Evolutionary conservation across 2,329 filamentous ascomycete genomes (phyloP), one percentile per base, ranked within the genome.

Genomic region (Pseudogymnoascus destructans): DNA sequence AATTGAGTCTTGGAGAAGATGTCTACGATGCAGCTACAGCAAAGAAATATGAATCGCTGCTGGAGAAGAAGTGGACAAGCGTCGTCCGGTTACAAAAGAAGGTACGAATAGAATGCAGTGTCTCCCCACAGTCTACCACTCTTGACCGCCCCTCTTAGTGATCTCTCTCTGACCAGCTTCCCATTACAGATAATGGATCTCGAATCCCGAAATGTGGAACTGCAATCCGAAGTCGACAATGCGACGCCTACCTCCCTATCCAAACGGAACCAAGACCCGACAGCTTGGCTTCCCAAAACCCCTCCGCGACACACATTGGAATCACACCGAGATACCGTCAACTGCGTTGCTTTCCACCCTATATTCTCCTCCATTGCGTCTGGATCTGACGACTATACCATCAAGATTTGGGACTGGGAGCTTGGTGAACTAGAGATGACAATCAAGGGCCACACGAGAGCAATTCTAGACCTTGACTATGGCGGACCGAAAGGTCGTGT

Each of bases 11-110:
- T 3, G 79, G 83, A 57, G 81, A 87, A 64, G 77, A 74, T 35
- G 73, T 74, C 54, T 91, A 95, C 66, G 89, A 95, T 69, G 78
- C 87, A 62, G 79, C 81, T 15, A 95, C 89, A 17, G 80, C 85
- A 57, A 95, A 95, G 76, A 95, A 95, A 74, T 97, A 96, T 74
- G 90, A 95, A 73, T 87, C 88, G 1, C 73, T 97, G 25, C 74
- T 97, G 64, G 92, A 97, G 78, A 96, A 95, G 80, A 97, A 97
- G 77, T 97, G 92, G 92, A 97, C 92, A 17, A 93, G 89, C 67
- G 87, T 97, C 25, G 90, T 96, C 67, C 81, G 92, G 61, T 73
- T 97, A 71, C 92, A 97, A 74, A 96, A 95, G 73, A 97, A 95
- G 87, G 89, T 87, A 73, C 56, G 72, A 54, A 63, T 58, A 54